phyloP scores from a whole-genome alignment of 257 asterid species.

The Nemophila menziesii region DNA sequence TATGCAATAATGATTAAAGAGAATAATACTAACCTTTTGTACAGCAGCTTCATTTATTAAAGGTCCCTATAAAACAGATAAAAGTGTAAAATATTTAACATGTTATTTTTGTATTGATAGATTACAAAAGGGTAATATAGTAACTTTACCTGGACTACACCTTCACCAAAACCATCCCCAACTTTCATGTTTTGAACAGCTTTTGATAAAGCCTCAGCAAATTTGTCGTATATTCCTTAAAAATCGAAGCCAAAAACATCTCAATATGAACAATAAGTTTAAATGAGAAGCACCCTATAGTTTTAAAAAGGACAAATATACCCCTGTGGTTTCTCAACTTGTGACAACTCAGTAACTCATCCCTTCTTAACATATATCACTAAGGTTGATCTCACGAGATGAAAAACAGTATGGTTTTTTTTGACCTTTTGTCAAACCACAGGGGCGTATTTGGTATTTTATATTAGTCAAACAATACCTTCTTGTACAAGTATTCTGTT shows the following conservation, averaged over 20 bases:
- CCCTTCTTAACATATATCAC: too few relatives aligned
- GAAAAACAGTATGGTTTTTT: too few relatives aligned
- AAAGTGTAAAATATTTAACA: slow-evolving; percentile 8
- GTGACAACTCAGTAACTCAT: too few relatives aligned
- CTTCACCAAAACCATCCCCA: slow-evolving; percentile 92
- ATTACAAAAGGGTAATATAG: not conserved
- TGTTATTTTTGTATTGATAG: too few relatives aligned
- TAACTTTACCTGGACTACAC: slow-evolving; percentile 56
- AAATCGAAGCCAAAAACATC: not conserved
- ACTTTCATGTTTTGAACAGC: slow-evolving; percentile 80
- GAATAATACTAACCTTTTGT: slow-evolving; percentile 41
- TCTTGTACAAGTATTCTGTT: slow-evolving; percentile 91
- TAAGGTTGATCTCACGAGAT: too few relatives aligned
- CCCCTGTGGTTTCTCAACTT: too few relatives aligned
- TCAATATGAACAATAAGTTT: not conserved
- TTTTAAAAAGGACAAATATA: not conserved
- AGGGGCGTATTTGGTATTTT: too few relatives aligned
- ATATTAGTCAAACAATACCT: slow-evolving; percentile 50
- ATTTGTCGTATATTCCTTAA: slow-evolving; percentile 75
- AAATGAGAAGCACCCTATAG: not conserved
- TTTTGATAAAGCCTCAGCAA: slow-evolving; percentile 55
- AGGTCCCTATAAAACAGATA: slow-evolving; percentile 57
- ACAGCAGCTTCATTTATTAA: slow-evolving; percentile 86
- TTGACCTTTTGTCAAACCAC: too few relatives aligned
- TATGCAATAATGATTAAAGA: not conserved